A percentile compares a stretch with the other conserved stretches of the same genome.
phyloP scores from a whole-genome alignment of 2,329 filamentous ascomycete species.

The Ilyonectria sp. region DNA sequence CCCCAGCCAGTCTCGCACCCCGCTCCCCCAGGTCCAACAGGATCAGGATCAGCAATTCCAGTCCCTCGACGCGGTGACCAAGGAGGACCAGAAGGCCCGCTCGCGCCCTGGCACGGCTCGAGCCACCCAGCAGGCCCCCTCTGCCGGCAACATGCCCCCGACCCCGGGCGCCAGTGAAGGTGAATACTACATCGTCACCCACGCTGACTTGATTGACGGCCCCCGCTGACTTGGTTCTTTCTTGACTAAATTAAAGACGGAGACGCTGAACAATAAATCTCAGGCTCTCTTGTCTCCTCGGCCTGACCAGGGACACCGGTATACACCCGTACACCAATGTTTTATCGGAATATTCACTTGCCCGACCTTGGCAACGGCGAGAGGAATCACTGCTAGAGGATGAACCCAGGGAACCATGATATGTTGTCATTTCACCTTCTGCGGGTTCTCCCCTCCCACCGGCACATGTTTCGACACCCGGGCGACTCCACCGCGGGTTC shows the following conservation, averaged over 20 bases:
- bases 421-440: constrained; percentile 4
- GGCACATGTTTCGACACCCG: constrained; percentile 15
- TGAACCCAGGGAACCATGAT: constrained; percentile 9
- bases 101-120: constrained; percentile 70
- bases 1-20: constrained; percentile 44
- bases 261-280: constrained; percentile 52
- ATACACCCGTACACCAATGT: constrained; percentile 16
- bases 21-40: constrained; percentile 43
- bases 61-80: constrained; percentile 40
- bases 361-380: constrained; percentile 15
- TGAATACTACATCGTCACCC: constrained; percentile 65
- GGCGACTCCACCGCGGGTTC: neutral
- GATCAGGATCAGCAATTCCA: constrained; percentile 29
- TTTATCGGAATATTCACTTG: constrained; percentile 22
- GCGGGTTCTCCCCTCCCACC: constrained; percentile 1
- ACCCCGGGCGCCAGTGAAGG: constrained; percentile 75
- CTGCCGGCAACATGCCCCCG: constrained; percentile 71
- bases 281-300: constrained; percentile 1
- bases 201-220: constrained; percentile 49
- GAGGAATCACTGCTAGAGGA: constrained; percentile 18
- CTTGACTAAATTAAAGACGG: constrained; percentile 51
- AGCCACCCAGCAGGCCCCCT: constrained; percentile 66
- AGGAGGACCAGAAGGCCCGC: constrained; percentile 55
- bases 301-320: constrained; percentile 5
- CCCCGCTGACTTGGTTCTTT: constrained; percentile 50